Evolutionary conservation across 2,329 filamentous ascomycete genomes (phyloP), one percentile per base, ranked within the genome.

Genomic region (Phyllosticta paracitricarpa): DNA sequence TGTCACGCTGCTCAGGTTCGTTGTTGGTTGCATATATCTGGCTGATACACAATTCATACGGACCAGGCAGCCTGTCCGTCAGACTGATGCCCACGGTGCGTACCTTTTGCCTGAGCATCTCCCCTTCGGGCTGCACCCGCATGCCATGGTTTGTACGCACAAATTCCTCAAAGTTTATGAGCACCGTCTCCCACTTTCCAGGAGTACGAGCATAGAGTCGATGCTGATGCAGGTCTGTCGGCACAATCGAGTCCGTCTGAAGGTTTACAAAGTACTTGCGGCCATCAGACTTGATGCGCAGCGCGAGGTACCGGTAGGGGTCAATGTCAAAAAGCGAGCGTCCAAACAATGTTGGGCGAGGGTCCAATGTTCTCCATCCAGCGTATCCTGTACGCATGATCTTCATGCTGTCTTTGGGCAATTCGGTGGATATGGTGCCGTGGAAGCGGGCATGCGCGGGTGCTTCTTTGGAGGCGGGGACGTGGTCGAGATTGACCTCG

Each of bases 181-280:
- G 75, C n/a, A 97, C 83, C 1, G 94, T 97, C 80, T 99, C 93
- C 94, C 94, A 99, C 68, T 92, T 82, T 0, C 91, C 91, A 0
- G 89, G 86, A 8, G 84, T 83, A 69, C 86, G 87, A 8, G 88
- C 82, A 67, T 91, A 96, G 4, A 99, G 76, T 57, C 94, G 82
- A 74, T 99, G 94, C 73, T 99, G 94, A 74, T 97, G 94, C 65
- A 99, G 81, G 73, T 99, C 94, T n/a, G 91, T 93, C 10, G 91
- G 89, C 56, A 96, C 89, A 61, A 99, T 87, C 1, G 89, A 89
- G 71, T 99, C 93, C 2, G 92, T 96, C 78, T 97, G 94, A 17
- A 99, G 79, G 74, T 99, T 99, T 69, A 99, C 85, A 62, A 96
- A 90, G 78, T 97, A 99, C 68, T 89, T 88, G 63, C 94, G 82